Evolutionary conservation across 352 stramenopile species (phyloP), one percentile per base, ranked within the genome.

Genomic region (Plasmopara halstedii): DNA sequence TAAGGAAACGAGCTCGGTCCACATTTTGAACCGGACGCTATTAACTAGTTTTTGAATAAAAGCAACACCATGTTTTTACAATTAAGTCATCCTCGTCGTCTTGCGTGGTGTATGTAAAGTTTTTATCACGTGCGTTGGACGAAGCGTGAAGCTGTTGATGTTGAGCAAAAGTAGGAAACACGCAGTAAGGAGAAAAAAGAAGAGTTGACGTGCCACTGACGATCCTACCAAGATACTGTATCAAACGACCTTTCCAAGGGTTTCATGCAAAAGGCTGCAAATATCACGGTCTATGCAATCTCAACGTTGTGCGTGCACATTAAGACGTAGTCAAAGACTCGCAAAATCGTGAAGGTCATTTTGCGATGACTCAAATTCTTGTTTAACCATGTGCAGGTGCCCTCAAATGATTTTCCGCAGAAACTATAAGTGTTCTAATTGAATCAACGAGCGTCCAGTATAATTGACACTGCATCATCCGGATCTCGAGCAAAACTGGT

Each of bases 301-400:
- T 98, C 56, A 96, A 98, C 66, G 92, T 98, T 18, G 68, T 94
- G 20, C 83, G 93, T 33, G 92, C 94, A 15, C 94, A 98, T 60
- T 67, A 98, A 42, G 95, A 99, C 56, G 84, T 97, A 19, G 83
- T 98, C 4, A 66, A 88, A 25, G 87, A 98, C 74, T 81, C 57
- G 7, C 23, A 54, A 22, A 63, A 84, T 48, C n/a, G n/a, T n/a
- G n/a, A n/a, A n/a, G n/a, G n/a, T n/a, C 75, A 81, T 37, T 73
- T 90, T 11, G 75, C 74, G 27, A 83, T 91, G 72, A 78, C 88
- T 45, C 79, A 76, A n/a, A 91, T 91, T 50, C 70, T 91, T 20
- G 79, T 91, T 19, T 70, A 81, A 29, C 79, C 79, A n/a, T n/a
- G n/a, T n/a, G n/a, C n/a, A n/a, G n/a, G n/a, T n/a, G n/a, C n/a